Conservation (phyloP, 2,329 filamentous ascomycete genomes). For the Curvularia hawaiiensis region DNA sequence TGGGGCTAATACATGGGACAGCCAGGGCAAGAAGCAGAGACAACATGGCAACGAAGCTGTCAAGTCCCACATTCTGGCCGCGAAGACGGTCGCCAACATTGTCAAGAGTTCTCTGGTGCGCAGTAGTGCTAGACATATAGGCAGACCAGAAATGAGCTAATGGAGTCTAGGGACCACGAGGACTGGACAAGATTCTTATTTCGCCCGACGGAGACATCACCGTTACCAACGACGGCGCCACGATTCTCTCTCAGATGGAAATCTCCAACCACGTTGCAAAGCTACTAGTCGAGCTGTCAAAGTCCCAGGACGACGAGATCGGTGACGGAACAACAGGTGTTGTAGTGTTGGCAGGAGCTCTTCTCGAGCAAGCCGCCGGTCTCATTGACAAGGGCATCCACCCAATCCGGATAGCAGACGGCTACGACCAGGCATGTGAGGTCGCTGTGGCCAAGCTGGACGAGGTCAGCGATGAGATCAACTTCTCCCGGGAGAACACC, state of each 20-base stretch:
- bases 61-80: slow-evolving; percentile 97
- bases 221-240: slow-evolving; percentile 98
- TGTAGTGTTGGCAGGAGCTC: slow-evolving; percentile 90
- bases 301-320: slow-evolving; percentile 98
- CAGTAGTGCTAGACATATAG: not conserved
- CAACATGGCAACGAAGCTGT: slow-evolving; percentile 96
- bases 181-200: slow-evolving; percentile 98
- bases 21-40: slow-evolving; percentile 97
- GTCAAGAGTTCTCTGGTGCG: slow-evolving; percentile 89
- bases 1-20: slow-evolving; percentile 50
- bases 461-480: slow-evolving; percentile 87
- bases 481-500: slow-evolving; percentile 80
- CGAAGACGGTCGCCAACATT: slow-evolving; percentile 93
- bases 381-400: slow-evolving; percentile 99
- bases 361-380: slow-evolving; percentile 95
- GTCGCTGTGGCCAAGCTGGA: slow-evolving; percentile 93
- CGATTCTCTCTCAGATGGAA: slow-evolving; percentile 97
- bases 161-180: slow-evolving; percentile 73
- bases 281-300: slow-evolving; percentile 93
- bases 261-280: slow-evolving; percentile 98
- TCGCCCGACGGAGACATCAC: slow-evolving; percentile 99
- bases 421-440: slow-evolving; percentile 97
- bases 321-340: slow-evolving; percentile 98
- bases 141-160: slow-evolving; percentile 13
- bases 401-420: slow-evolving; percentile 97